phyloP scores from a whole-genome alignment of 345 rosid genomes.

The Melastoma malabathricum region DNA sequence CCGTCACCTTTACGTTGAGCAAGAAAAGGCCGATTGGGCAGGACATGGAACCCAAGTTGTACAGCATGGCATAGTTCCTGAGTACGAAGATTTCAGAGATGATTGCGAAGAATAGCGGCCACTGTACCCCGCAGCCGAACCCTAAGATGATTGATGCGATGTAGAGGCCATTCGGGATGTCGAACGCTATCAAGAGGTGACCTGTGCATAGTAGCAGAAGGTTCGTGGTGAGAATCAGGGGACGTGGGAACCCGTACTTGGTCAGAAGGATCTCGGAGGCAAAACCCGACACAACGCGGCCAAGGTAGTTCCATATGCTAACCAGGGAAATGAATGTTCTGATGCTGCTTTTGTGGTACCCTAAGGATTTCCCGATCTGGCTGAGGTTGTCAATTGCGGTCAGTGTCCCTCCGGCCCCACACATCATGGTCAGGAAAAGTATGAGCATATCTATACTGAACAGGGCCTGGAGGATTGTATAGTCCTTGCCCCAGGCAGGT shows the following conservation, averaged over 20 bases:
- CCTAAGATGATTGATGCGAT: constrained; percentile 10
- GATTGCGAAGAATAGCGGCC: constrained; percentile 8
- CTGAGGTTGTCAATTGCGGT: constrained; percentile 13
- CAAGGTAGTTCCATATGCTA: constrained; percentile 16
- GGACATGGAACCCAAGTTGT: constrained; percentile 10
- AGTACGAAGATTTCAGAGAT: constrained; percentile 15
- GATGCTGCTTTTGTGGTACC: constrained; percentile 5
- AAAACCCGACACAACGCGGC: constrained; percentile 14
- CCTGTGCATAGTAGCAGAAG: constrained; percentile 5
- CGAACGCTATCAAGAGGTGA: constrained; percentile 8
- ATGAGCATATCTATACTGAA: constrained; percentile 14
- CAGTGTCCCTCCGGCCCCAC: constrained; percentile 11
- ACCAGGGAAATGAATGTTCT: constrained; percentile 14
- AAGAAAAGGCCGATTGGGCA: constrained; percentile 18
- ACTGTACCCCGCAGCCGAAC: constrained; percentile 14
- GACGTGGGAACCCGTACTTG: neutral
- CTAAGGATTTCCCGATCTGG: constrained; percentile 15
- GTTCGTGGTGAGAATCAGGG: constrained; percentile 2
- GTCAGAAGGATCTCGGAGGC: constrained; percentile 12
- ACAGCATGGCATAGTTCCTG: constrained; percentile 14
- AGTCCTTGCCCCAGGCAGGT: constrained; percentile 11
- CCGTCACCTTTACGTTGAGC: constrained; percentile 12
- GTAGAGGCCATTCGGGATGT: constrained; percentile 4
- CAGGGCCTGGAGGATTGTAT: constrained; percentile 16
- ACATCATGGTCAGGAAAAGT: constrained; percentile 7